Base-by-base conservation (phyloP, 768 basidiomycete genomes). In the Mycena alexandri region DNA sequence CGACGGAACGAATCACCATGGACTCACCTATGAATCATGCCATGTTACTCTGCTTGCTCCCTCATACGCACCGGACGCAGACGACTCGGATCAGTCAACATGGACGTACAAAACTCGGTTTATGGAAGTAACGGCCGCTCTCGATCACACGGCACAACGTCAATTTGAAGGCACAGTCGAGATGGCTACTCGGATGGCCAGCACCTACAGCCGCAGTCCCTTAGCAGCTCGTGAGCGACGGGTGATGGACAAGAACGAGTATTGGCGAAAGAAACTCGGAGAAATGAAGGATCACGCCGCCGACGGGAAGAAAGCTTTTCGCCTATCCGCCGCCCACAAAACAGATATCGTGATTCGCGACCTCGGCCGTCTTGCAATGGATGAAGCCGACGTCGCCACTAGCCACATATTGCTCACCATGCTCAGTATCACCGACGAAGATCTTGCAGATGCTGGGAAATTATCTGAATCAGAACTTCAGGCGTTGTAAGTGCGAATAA, bases 1-100 rank as follows among this genome's bases (percentile, higher is more conserved):
- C 24, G 72, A n/a, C n/a, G n/a, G n/a, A n/a, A n/a, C n/a, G n/a
- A 69, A 73, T 11, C 65, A 73, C 48, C 67, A 70, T 47, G 71
- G 73, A 54, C 61, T 73, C 13, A 73, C 71, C 0, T 70, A 69
- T 38, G 72, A 75, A 59, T 58, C 70, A 0, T 65, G 63, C 14
- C 74, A 75, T 52, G 41, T 75, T 41, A 75, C 72, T 0, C 62
- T 71, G 9, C 38, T 43, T 22, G 50, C 25, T n/a, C 71, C 71
- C 22, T 67, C 71, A 2, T 74, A 74, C 29, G 42, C 36, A 0
- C 67, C 68, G 2, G 60, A 57, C 5, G 52, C 64, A 8, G 71
- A 70, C 24, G 67, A 74, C 62, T 36, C 67, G 4, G 69, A 72
- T 50, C 41, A 29, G 25, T 68, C 72, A 9, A 75, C 70, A 0